Base-by-base conservation (phyloP, 164 flowering plant species). In the Chimonanthus salicifolius region DNA sequence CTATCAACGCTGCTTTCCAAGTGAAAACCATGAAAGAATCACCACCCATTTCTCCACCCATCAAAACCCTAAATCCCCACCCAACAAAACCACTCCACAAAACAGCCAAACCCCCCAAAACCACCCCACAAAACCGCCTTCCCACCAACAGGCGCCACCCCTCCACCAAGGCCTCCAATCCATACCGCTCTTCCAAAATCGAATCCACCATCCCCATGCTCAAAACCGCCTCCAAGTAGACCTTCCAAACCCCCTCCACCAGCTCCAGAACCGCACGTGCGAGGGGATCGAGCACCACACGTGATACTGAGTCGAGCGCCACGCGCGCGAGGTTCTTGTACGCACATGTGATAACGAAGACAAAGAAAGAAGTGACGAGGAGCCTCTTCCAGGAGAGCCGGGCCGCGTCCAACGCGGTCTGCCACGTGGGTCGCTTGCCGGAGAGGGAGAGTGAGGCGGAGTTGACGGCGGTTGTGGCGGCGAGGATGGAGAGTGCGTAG, bases 151-250 rank as follows among this genome's bases (percentile, higher is more conserved):
- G 44, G 16, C 47, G 69, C 75, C 69, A 84, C 63, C 84, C 92
- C 15, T 49, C 75, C 51, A 73, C 62, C 60, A 88, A 49, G 6
- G 92, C 89, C 5, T 83, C 90, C 66, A 63, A 76, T 20, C 92
- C 90, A 44, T 54, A 70, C 66, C 70, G 73, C 71, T 81, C 88
- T 72, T 88, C 92, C 72, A 75, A 20, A 7, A 86, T 77, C 69
- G 92, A 86, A 9, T 80, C 87, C 72, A 87, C 90, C 80, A 86
- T 54, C 18, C 75, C 90, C 46, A 87, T 46, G 33, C 89, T 78
- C 77, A 79, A 9, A 11, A 87, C 84, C 48, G 85, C 84, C 84
- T 77, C 81, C 74, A 85, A 20, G 69, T 85, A 80, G 10, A 87
- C 75, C 79, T 85, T 83, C 62, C 79, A n/a, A 49, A 60, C 78